Evolutionary conservation across 305 asterid genomes (phyloP).

Genomic region (Galium porrigens): DNA sequence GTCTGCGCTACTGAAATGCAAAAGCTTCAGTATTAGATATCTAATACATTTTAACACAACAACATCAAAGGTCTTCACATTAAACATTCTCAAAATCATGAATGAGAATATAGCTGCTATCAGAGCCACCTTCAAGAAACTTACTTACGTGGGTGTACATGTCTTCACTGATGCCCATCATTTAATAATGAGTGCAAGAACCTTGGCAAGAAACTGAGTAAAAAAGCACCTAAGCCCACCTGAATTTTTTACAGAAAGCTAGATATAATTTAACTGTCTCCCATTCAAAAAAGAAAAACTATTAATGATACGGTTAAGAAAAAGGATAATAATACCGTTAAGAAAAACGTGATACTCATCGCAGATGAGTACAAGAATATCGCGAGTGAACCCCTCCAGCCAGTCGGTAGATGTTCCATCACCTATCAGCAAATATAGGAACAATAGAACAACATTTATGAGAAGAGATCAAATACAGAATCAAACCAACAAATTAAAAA

Average conservation of each 20-base stretch:
- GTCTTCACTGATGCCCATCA: too few species aligned
- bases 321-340: not conserved
- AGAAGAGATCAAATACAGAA: too few species aligned
- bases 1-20: constrained; percentile 1
- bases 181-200: constrained; percentile 36
- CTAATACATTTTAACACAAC: not conserved
- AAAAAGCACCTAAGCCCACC: constrained; percentile 75
- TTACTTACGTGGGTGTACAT: too few species aligned
- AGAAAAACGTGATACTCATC: constrained; percentile 36
- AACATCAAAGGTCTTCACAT: constrained; percentile 11
- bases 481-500: too few species aligned
- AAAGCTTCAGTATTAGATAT: not conserved
- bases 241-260: constrained; percentile 22
- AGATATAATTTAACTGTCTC: constrained; percentile 8
- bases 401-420: constrained; percentile 91
- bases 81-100: constrained; percentile 9
- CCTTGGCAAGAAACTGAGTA: constrained; percentile 47
- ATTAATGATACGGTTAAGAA: too few species aligned
- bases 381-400: constrained; percentile 60
- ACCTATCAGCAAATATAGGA: constrained; percentile 39
- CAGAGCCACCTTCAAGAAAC: too few species aligned
- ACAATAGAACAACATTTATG: not conserved
- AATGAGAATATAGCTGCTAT: constrained; percentile 21
- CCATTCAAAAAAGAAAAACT: not conserved
- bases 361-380: constrained; percentile 56